Evolutionary conservation across 257 asterid genomes (phyloP).

Genomic region (Eustoma russellianum): DNA sequence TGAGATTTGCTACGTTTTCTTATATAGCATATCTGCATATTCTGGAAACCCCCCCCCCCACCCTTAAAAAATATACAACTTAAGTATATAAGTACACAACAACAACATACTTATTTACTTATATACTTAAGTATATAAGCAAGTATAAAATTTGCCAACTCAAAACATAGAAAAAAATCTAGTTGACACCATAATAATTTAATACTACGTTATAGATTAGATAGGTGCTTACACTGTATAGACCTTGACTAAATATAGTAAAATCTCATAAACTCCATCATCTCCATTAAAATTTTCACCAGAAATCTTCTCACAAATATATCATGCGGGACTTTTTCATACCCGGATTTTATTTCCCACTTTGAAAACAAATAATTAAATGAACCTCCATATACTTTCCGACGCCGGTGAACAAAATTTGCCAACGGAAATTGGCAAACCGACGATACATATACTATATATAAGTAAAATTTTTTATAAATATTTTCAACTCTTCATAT

Average conservation of each 20-base stretch:
- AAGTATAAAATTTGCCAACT: no score
- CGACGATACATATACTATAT: constrained; percentile 16
- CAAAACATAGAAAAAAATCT: no score
- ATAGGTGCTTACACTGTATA: no score
- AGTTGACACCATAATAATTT: no score
- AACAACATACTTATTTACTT: no score
- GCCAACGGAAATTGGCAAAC: constrained; percentile 39
- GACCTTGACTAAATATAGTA: not conserved
- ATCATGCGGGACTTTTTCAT: constrained; percentile 5
- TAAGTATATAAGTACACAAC: no score
- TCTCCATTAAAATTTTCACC: constrained; percentile 23
- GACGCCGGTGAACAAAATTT: constrained; percentile 49
- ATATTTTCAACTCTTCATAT: constrained; percentile 2
- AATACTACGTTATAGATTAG: no score
- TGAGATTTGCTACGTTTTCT: no score
- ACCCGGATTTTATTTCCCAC: constrained; percentile 1
- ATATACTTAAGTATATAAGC: no score
- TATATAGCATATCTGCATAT: no score
- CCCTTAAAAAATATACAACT: no score
- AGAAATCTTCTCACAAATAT: constrained; percentile 21
- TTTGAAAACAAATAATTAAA: not conserved
- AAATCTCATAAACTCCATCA: constrained; percentile 10
- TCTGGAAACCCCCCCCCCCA: no score
- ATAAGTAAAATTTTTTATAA: not conserved
- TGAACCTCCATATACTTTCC: constrained; percentile 13